Conservation (phyloP, 140 eudicot genomes). For the Ambrosia hybrid region DNA sequence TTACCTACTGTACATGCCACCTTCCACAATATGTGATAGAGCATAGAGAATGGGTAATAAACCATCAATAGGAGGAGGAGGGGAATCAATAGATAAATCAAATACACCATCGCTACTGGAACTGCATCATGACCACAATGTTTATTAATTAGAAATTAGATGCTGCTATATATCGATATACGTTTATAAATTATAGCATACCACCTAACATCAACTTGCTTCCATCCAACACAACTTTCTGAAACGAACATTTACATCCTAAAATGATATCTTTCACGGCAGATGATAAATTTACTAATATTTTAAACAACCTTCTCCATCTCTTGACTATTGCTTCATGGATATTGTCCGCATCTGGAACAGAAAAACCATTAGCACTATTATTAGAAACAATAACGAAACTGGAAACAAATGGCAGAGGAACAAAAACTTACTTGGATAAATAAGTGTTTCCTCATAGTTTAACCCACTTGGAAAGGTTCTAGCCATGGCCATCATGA, state of each 20-base stretch:
- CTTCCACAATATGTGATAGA: conserved; percentile 3
- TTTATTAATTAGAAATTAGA: no score
- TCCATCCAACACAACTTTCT: no score
- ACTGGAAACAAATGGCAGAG: background rate
- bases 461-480: no score
- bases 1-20: conserved; percentile 12
- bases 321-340: background rate
- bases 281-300: background rate
- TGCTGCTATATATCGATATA: background rate
- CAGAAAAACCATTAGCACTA: background rate
- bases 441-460: conserved; percentile 7
- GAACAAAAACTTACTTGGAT: conserved; percentile 20
- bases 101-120: background rate
- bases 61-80: conserved; percentile 6
- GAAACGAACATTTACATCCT: no score
- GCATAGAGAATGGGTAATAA: conserved; percentile 8
- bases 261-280: background rate
- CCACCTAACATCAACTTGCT: background rate
- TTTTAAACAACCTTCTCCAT: background rate
- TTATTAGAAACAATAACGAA: background rate
- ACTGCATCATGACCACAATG: background rate
- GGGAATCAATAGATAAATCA: background rate
- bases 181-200: background rate
- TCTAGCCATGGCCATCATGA: conserved; percentile 19
- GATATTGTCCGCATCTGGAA: background rate